Percentiles rank a stretch among this genome's conserved stretches.
Evolutionary conservation across 2,329 filamentous ascomycete genomes (phyloP).

Genomic region (Trichophyton mentagrophytes): DNA sequence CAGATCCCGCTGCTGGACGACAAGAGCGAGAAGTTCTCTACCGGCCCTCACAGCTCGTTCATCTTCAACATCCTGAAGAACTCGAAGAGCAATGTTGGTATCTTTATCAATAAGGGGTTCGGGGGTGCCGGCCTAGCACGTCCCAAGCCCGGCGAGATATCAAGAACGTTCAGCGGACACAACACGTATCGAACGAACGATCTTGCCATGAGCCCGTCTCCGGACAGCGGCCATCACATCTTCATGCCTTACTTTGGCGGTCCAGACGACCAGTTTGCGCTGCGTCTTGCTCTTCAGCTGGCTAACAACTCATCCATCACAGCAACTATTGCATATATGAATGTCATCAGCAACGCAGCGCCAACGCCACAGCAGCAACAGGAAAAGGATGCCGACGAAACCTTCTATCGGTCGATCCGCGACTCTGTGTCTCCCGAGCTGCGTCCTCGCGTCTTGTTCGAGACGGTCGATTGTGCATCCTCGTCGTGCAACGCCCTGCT

Average conservation of each 20-base stretch:
- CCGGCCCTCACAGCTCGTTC: conserved; percentile 57
- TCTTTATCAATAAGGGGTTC: conserved; percentile 65
- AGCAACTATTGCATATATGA: conserved; percentile 57
- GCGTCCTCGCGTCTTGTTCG: conserved; percentile 46
- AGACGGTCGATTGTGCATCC: conserved; percentile 11
- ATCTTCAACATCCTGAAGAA: conserved; percentile 54
- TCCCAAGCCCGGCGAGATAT: conserved; percentile 25
- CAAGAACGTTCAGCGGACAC: conserved; percentile 40
- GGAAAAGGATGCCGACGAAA: conserved; percentile 33
- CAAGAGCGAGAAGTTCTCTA: conserved; percentile 45
- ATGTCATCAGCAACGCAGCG: conserved; percentile 14
- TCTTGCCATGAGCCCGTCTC: conserved; percentile 44
- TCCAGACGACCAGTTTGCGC: conserved; percentile 64
- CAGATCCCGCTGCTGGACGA: conserved; percentile 39
- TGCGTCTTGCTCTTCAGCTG: conserved; percentile 72
- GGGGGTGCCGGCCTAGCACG: conserved; percentile 29
- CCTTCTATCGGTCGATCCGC: conserved; percentile 46
- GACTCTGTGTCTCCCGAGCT: conserved; percentile 44
- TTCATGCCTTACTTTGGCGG: conserved; percentile 82
- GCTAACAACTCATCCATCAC: conserved; percentile 67
- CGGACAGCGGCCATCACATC: conserved; percentile 64
- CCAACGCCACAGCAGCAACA: conserved; percentile 6
- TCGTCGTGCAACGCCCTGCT: conserved; percentile 22
- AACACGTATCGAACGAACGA: conserved; percentile 51
- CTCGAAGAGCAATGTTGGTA: conserved; percentile 55